Conservation (phyloP, 768 basidiomycete genomes). For the Lyophyllum atratum region DNA sequence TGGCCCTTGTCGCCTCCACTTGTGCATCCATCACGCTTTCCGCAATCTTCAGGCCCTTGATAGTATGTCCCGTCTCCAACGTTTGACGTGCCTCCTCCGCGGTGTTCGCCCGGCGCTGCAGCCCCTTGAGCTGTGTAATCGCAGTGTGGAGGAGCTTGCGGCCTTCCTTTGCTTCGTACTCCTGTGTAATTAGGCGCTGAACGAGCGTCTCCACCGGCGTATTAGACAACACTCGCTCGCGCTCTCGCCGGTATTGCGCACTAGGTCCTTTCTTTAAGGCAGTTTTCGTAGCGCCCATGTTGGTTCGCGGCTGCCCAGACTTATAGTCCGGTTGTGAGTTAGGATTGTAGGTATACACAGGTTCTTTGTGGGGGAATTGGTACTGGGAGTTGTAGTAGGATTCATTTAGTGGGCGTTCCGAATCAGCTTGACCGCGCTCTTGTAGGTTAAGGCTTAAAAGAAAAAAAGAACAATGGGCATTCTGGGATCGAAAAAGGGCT, state of each 20-base stretch:
- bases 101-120: constrained; percentile 15
- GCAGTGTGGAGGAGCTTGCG: constrained; percentile 29
- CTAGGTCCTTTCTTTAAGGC: constrained; percentile 8
- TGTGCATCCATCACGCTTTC: constrained; percentile 29
- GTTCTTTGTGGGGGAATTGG: not conserved
- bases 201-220: constrained; percentile 26
- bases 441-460: constrained; percentile 3
- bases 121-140: constrained; percentile 24
- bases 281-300: constrained; percentile 1
- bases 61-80: constrained; percentile 24
- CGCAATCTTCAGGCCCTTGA: constrained; percentile 24
- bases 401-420: not conserved
- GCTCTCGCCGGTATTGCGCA: constrained; percentile 20
- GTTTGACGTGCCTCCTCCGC: constrained; percentile 15
- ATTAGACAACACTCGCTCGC: constrained; percentile 26
- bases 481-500: not conserved
- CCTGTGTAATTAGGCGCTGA: constrained; percentile 25
- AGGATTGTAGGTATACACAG: not conserved
- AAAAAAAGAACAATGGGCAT: not conserved
- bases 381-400: not conserved
- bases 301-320: constrained; percentile 2
- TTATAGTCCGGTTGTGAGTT: not conserved
- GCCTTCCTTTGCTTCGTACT: constrained; percentile 28
- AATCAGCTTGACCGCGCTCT: not conserved
- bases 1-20: constrained; percentile 23